Evolutionary conservation across 257 asterid genomes (phyloP).

Genomic region (Henckelia pumila): DNA sequence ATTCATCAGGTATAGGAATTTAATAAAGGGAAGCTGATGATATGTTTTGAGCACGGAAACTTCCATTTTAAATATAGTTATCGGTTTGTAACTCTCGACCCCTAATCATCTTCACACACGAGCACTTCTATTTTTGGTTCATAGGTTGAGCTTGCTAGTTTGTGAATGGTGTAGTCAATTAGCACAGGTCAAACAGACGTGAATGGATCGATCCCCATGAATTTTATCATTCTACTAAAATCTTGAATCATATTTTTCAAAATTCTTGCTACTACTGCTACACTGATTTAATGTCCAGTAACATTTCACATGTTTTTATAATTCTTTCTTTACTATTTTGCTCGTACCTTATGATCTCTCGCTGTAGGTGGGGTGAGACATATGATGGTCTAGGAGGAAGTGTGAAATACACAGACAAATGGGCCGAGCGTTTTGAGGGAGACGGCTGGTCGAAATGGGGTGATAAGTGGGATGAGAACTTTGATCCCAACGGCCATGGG

Average conservation of each 20-base stretch:
- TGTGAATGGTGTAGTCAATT: neutral
- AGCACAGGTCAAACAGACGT: too few species aligned
- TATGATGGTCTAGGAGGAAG: constrained; percentile 92
- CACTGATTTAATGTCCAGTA: neutral
- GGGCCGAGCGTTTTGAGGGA: constrained; percentile 91
- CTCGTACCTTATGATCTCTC: neutral
- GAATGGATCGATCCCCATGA: neutral
- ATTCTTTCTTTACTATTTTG: neutral
- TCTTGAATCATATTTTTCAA: too few species aligned
- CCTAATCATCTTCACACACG: neutral
- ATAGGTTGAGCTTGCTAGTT: neutral
- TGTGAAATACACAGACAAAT: constrained; percentile 85
- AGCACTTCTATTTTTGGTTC: too few species aligned
- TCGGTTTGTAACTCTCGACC: too few species aligned
- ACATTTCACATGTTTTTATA: neutral
- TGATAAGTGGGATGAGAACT: constrained; percentile 93
- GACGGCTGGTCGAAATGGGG: constrained; percentile 99
- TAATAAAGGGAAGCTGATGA: neutral
- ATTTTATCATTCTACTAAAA: neutral
- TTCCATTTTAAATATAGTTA: too few species aligned
- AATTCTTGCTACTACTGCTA: neutral
- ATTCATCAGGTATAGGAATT: neutral
- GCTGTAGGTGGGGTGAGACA: constrained; percentile 88
- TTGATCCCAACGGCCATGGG: constrained; percentile 46
- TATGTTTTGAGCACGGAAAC: too few species aligned